Base-by-base conservation (phyloP, 768 basidiomycete species). In the Cubamyces sp. region DNA sequence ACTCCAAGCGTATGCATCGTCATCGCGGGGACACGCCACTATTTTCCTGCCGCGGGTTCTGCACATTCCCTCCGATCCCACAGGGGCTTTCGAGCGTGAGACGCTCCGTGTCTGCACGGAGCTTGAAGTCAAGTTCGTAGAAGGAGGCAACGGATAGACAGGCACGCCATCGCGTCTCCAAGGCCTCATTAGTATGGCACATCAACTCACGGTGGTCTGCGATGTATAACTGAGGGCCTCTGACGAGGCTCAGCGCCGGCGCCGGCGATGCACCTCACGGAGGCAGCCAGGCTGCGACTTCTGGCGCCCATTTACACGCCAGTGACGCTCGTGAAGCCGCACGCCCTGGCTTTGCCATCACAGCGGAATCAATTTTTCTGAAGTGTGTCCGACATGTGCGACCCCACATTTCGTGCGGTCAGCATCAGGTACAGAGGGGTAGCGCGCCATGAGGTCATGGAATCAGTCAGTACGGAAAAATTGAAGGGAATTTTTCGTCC, bases 41-140 rank as follows among this genome's bases (percentile, higher is more conserved):
- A 37, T 5, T 56, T 46, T 15, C 37, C 56, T 19, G 18, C 23
- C 18, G 9, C 45, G 12, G 7, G 1, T 37, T 23, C 8, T 47
- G 21, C n/a, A 4, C 30, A 18, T 49, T 28, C n/a, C 1, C 41
- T 37, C 57, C 48, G 57, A 52, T 59, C 25, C 34, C 34, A 34
- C 34, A 21, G 34, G 28, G 25, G 26, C 30, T 39, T 8, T 59
- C 40, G 26, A 25, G 40, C 41, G 57, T 50, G 57, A 30, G 57
- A 59, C 47, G 40, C 47, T 48, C 57, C 57, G 57, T 23, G 21
- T n/a, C 26, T 21, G 49, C 18, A 34, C 57, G 57, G 57, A 59
- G 49, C 19, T 34, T 59, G 49, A 59, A 28, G 41, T 50, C 48
- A 30, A 39, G 18, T 9, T 21, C 18, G 28, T 26, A 12, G 16